Base-by-base conservation (phyloP, 1,139 yeast genomes). In the Suhomyces bokatorum region DNA sequence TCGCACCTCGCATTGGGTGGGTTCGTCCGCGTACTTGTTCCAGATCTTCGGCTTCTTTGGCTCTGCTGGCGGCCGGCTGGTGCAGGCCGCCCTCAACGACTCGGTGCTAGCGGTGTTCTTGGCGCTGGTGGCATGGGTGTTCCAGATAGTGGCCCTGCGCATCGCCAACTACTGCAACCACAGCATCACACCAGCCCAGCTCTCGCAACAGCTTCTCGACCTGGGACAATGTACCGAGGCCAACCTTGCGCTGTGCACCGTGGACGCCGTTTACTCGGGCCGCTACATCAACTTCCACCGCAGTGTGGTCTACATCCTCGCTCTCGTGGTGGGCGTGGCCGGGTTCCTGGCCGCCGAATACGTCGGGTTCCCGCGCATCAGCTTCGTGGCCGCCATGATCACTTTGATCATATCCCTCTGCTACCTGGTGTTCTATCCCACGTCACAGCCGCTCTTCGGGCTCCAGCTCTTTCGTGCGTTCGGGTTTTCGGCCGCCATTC, bases 171-270 rank as follows among this genome's bases (percentile, higher is more conserved):
- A 53, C 24, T 48, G 69, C 14, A 55, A 68, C 28, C 66, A 64
- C n/a, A 56, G 54, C 32, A 62, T 64, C 35, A 55, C 68, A 1
- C n/a, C 40, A 8, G 51, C 47, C 14, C 53, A 59, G 6, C 43
- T 65, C 26, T 56, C 53, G 1, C 37, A 38, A 9, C 40, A 45
- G 4, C 51, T 67, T 17, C 58, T 69, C 11, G 31, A 37, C 0
- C 69, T 65, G 34, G 73, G 73, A 0, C 26, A 40, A 1, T 70
- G 75, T 47, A 55, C 64, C 2, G 44, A 39, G 9, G 63, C 57
- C 1, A 57, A 57, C 27, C 48, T 59, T 10, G 20, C 38, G 3
- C 17, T 26, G 3, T 69, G 75, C 49, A 13, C 67, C 13, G 6
- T n/a, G 4, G 38, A 41, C 2, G 56, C 60, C 35, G 49, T 67